Percentiles rank a stretch among this genome's conserved stretches.
phyloP scores from a whole-genome alignment of 2,329 filamentous ascomycete species.

The Colletotrichum sp. region DNA sequence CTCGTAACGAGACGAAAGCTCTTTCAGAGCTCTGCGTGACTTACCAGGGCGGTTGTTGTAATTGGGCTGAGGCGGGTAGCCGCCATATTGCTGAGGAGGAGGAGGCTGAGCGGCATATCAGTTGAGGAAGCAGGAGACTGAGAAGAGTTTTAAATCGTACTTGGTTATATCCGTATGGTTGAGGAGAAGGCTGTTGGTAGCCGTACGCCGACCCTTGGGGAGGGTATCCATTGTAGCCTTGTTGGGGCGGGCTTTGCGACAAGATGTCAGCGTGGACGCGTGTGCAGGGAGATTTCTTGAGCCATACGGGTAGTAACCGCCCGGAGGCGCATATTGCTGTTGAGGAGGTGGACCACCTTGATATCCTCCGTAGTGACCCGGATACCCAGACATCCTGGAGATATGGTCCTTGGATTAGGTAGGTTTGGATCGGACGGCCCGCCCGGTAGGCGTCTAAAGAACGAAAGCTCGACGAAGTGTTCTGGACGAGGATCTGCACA shows the following conservation, averaged over 20 bases:
- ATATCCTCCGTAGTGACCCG: conserved; percentile 54
- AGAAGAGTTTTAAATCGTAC: conserved; percentile 26
- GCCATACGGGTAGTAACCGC: conserved; percentile 57
- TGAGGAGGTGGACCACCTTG: conserved; percentile 37
- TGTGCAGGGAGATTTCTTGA: conserved; percentile 29
- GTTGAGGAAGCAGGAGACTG: conserved; percentile 9
- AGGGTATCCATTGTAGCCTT: conserved; percentile 52
- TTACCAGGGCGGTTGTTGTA: conserved; percentile 56
- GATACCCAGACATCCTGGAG: conserved; percentile 66
- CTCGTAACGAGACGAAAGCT: background rate
- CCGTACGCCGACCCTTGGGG: conserved; percentile 44
- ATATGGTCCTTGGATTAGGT: background rate
- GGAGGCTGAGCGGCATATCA: conserved; percentile 32
- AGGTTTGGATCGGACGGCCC: background rate
- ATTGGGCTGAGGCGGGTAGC: conserved; percentile 48
- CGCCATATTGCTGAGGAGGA: conserved; percentile 49
- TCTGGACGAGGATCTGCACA: background rate
- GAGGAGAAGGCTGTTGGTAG: conserved; percentile 57
- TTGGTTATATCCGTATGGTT: conserved; percentile 51
- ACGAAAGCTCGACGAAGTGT: background rate
- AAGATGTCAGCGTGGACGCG: conserved; percentile 27
- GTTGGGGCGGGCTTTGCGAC: conserved; percentile 41
- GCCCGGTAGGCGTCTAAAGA: background rate
- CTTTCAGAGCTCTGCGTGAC: conserved; percentile 19
- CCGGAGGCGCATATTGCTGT: conserved; percentile 42